phyloP scores from a whole-genome alignment of 805 yeast genomes.

The Vanderwaltozyma yarrowii region DNA sequence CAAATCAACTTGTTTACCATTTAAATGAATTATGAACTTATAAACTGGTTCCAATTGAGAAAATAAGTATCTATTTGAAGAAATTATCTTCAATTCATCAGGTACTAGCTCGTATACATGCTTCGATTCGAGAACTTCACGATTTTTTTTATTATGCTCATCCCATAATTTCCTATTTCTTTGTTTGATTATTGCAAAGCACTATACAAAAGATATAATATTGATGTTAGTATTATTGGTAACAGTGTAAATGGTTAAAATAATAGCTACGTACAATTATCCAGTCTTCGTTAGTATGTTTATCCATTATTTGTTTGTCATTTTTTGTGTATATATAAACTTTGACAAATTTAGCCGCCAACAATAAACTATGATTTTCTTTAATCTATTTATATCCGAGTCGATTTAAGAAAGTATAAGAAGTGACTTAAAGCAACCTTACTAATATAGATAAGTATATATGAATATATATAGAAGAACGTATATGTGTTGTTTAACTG shows the following conservation, averaged over 20 bases:
- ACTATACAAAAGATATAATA: constrained; percentile 4
- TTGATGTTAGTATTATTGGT: neutral
- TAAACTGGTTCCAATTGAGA: constrained; percentile 5
- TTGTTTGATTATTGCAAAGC: constrained; percentile 17
- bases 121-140: neutral
- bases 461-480: too few relatives aligned
- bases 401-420: too few relatives aligned
- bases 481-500: too few relatives aligned
- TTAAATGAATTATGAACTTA: neutral
- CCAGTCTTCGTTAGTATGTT: neutral
- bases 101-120: neutral
- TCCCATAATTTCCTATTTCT: constrained; percentile 14
- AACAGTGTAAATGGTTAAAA: neutral
- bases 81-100: neutral
- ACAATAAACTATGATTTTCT: too few relatives aligned
- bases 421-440: too few relatives aligned
- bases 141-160: neutral
- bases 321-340: too few relatives aligned
- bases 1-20: neutral
- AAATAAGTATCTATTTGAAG: constrained; percentile 1
- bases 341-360: neutral
- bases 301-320: neutral
- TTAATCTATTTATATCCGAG: too few relatives aligned
- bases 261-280: neutral
- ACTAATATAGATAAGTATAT: too few relatives aligned